A percentile compares a stretch with the other conserved stretches of the same genome.
Conservation (phyloP, 805 yeast species). For the Candida sanyiensis region DNA sequence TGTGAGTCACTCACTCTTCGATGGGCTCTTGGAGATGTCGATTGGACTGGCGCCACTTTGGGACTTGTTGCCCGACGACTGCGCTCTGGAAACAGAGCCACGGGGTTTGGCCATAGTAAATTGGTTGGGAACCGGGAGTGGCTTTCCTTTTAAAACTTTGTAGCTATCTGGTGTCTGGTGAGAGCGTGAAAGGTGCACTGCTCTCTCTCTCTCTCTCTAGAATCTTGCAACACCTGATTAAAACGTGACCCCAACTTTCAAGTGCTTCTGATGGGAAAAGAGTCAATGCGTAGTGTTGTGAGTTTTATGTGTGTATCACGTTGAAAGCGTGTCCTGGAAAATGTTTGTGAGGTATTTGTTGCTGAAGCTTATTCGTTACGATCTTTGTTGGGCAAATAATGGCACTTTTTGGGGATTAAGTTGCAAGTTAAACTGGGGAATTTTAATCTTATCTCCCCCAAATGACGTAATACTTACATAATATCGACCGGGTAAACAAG, state of each 20-base stretch:
- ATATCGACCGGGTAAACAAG: too few species aligned
- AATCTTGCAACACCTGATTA: not conserved
- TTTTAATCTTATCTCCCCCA: constrained; percentile 3
- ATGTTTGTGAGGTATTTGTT: too few species aligned
- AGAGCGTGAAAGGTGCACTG: too few species aligned
- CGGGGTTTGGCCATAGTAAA: constrained; percentile 5
- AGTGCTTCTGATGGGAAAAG: too few species aligned
- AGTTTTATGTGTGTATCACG: too few species aligned
- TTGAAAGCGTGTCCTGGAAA: too few species aligned
- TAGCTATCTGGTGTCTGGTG: too few species aligned
- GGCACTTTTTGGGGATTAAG: not conserved
- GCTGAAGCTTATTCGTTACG: too few species aligned
- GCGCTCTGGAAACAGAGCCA: constrained; percentile 5
- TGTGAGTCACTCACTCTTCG: constrained; percentile 27
- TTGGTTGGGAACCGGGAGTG: too few species aligned
- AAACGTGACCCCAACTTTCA: not conserved
- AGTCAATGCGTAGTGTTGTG: too few species aligned
- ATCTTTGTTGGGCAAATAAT: not conserved
- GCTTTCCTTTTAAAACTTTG: too few species aligned
- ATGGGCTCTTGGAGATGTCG: constrained; percentile 24
- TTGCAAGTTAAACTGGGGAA: constrained; percentile 7
- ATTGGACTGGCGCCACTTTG: constrained; percentile 9
- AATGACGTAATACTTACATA: not conserved
- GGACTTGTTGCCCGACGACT: not conserved
- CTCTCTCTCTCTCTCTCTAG: too few species aligned